These are phyloP conservation scores for Saturnispora sekii DNA, from an alignment of 805 yeast species.

Conservation along the genomic window DNA sequence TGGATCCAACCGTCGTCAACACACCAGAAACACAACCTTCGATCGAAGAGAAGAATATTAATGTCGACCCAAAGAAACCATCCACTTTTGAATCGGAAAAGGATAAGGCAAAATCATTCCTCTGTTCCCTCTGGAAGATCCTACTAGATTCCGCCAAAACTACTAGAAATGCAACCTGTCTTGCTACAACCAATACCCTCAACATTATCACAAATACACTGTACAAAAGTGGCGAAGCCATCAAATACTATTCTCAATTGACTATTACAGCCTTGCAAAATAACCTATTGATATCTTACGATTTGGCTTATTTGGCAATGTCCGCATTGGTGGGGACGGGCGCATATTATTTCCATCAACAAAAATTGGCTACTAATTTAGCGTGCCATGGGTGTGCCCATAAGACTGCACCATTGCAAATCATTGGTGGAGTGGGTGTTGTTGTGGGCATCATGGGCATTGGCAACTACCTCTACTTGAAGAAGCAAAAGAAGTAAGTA, in stretches of 20 bases:
- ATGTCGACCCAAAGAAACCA: neutral
- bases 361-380: conserved; percentile 1
- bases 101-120: too few species aligned
- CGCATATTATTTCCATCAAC: conserved; percentile 7
- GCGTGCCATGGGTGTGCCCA: conserved; percentile 6
- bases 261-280: neutral
- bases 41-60: too few species aligned
- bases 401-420: conserved; percentile 1
- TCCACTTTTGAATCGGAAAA: neutral
- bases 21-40: neutral
- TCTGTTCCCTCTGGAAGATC: too few species aligned
- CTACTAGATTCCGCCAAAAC: too few species aligned
- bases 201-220: neutral
- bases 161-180: neutral
- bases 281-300: conserved; percentile 10
- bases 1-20: too few species aligned
- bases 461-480: conserved; percentile 12
- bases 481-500: conserved; percentile 5
- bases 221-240: conserved; percentile 1
- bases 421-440: conserved; percentile 6
- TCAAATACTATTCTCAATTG: neutral
- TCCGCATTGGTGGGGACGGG: conserved; percentile 5
- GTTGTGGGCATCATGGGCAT: conserved; percentile 9
- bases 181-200: neutral
- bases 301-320: conserved; percentile 5